Evolutionary conservation across 2,329 filamentous ascomycete species (phyloP).

Genomic region (Colletotrichum truncatum): DNA sequence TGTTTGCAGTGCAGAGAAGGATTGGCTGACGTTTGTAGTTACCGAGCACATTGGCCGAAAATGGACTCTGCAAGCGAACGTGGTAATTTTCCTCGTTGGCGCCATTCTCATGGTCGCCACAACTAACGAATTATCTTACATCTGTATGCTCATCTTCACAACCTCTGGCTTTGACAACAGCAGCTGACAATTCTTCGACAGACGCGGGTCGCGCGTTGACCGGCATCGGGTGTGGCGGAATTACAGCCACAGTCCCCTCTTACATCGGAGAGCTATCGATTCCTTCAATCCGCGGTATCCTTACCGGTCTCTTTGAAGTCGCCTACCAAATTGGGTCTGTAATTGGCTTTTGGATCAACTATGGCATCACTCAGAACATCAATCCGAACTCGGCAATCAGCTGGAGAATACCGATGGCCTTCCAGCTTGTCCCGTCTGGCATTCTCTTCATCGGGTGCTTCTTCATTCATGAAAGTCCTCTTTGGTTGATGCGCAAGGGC

Average conservation of each 20-base stretch:
- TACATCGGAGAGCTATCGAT: conserved; percentile 72
- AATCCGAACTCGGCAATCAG: conserved; percentile 42
- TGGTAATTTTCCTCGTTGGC: conserved; percentile 53
- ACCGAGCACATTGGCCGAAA: conserved; percentile 60
- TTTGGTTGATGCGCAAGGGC: conserved; percentile 34
- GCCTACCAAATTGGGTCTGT: conserved; percentile 62
- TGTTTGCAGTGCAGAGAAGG: rapidly evolving
- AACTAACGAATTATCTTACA: conserved; percentile 50
- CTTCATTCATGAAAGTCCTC: conserved; percentile 41
- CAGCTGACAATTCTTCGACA: too few relatives aligned
- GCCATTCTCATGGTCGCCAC: conserved; percentile 53
- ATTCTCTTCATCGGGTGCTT: conserved; percentile 54
- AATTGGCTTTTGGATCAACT: conserved; percentile 63
- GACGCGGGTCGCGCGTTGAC: conserved; percentile 64
- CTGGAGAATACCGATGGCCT: conserved; percentile 60
- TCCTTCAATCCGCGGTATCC: conserved; percentile 65
- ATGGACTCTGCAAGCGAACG: conserved; percentile 56
- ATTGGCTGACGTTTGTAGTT: conserved; percentile 33
- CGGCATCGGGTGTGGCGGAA: conserved; percentile 64
- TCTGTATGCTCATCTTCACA: too few relatives aligned
- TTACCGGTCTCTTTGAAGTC: conserved; percentile 62
- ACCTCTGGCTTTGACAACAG: too few relatives aligned
- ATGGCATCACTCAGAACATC: conserved; percentile 52
- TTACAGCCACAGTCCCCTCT: conserved; percentile 67
- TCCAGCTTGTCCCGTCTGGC: conserved; percentile 54